Evolutionary conservation across 148 eudicot species (phyloP).

Genomic region (Rhododendron simsii): DNA sequence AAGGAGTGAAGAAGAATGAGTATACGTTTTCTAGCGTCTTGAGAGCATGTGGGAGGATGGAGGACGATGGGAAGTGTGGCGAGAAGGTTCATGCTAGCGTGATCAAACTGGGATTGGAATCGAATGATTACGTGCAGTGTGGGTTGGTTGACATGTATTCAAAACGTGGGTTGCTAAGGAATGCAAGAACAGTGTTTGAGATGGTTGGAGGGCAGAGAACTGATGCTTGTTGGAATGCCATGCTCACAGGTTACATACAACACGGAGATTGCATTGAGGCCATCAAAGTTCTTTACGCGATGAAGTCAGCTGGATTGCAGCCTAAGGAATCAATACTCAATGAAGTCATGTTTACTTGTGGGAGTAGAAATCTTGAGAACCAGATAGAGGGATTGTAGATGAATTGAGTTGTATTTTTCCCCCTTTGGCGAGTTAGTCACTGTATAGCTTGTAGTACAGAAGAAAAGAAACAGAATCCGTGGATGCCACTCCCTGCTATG

Average conservation of each 20-base stretch:
- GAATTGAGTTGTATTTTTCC: background rate
- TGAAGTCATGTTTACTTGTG: slow-evolving; percentile 46
- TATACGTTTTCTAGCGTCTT: slow-evolving; percentile 54
- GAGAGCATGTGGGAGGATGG: slow-evolving; percentile 62
- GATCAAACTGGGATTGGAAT: slow-evolving; percentile 49
- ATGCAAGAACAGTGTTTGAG: slow-evolving; percentile 51
- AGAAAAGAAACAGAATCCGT: background rate
- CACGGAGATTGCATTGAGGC: slow-evolving; percentile 55
- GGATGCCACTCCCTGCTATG: background rate
- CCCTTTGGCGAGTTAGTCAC: background rate
- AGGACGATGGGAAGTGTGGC: slow-evolving; percentile 45
- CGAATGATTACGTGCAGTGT: slow-evolving; percentile 50
- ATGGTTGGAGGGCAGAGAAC: slow-evolving; percentile 23
- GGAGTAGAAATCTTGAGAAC: slow-evolving; percentile 17
- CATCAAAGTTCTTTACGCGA: slow-evolving; percentile 52
- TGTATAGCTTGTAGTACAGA: background rate
- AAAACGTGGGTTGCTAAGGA: slow-evolving; percentile 38
- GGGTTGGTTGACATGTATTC: slow-evolving; percentile 70
- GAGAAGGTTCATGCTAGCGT: slow-evolving; percentile 55
- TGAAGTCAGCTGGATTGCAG: slow-evolving; percentile 59
- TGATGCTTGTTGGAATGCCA: slow-evolving; percentile 65
- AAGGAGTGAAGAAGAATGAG: slow-evolving; percentile 50
- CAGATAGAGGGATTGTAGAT: background rate
- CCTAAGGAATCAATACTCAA: slow-evolving; percentile 51
- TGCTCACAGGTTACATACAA: slow-evolving; percentile 46